Base-by-base conservation (phyloP, 179 eudicot species). In the Beta corolliflora region DNA sequence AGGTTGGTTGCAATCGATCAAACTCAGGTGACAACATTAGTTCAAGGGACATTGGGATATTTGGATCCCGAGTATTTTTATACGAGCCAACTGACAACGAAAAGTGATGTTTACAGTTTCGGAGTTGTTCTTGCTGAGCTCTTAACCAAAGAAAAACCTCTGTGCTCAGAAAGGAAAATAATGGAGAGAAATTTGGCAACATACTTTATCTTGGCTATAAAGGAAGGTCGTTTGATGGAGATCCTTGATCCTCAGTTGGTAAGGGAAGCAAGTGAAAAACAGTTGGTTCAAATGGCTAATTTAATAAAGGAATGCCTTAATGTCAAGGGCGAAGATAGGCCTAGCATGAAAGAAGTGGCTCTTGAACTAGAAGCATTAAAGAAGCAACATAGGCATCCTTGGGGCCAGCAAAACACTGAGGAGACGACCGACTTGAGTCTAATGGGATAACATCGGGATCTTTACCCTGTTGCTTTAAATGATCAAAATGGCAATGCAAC, bases 281-380 rank as follows among this genome's bases (percentile, higher is more conserved):
- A 78, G 5, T 53, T 78, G 50, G 23, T 78, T 78, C 16, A 23
- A 10, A 45, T 70, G 55, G 81, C 81, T 44, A 58, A 55, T 12
- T 66, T 79, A 7, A 63, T 79, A 44, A n/a, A 21, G 59, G 45
- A 36, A 21, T 79, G 81, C 55, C 81, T 78, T 7, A 79, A 44
- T 56, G 41, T 79, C 2, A 70, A n/a, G 15, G 76, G 81, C 8
- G 81, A 70, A 14, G 68, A 79, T 41, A 58, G 81, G 61, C 81
- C 81, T 41, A 79, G 76, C 12, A 79, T 79, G 81, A 79, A 79
- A 14, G 81, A 79, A 56, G 76, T 79, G 2, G 81, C 81, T 14
- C 50, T 70, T 10, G 67, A 58, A n/a, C 45, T 78, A 52, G 80
- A 78, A 31, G 65, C 54, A 15, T 53, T 78, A 12, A 78, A 67